Evolutionary conservation across 1,139 yeast genomes (phyloP).

Genomic region (Chernovozyma aurita): DNA sequence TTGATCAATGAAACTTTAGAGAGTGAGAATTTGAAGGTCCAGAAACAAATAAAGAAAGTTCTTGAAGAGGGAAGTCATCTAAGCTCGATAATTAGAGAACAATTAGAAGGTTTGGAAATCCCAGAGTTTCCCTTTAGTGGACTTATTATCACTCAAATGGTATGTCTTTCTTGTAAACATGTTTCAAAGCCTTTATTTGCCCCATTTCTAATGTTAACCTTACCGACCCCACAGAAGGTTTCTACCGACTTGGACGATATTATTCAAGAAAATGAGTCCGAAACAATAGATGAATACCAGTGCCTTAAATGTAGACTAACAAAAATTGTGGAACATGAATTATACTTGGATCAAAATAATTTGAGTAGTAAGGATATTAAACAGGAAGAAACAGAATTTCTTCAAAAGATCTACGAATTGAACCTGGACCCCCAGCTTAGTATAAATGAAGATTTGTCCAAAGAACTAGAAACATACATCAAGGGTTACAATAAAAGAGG

Average conservation of each 20-base stretch:
- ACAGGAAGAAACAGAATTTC: conserved; percentile 14
- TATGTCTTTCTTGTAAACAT: conserved; percentile 63
- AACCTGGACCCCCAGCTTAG: conserved; percentile 30
- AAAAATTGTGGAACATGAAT: conserved; percentile 39
- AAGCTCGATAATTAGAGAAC: conserved; percentile 7
- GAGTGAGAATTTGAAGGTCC: conserved; percentile 51
- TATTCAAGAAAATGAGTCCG: conserved; percentile 56
- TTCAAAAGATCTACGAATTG: conserved; percentile 25
- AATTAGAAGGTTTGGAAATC: conserved; percentile 24
- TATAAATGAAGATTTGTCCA: conserved; percentile 60
- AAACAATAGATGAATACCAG: conserved; percentile 74
- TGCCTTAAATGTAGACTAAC: conserved; percentile 65
- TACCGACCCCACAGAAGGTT: conserved; percentile 64
- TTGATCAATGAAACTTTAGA: conserved; percentile 74
- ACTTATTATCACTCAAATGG: conserved; percentile 57
- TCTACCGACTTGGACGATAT: conserved; percentile 49
- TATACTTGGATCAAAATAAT: conserved; percentile 7
- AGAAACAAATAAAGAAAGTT: conserved; percentile 26
- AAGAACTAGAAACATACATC: conserved; percentile 41
- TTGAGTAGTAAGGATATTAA: conserved; percentile 11
- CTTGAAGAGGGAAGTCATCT: conserved; percentile 8
- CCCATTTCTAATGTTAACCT: conserved; percentile 68
- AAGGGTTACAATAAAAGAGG: conserved; percentile 41
- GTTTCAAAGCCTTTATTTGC: conserved; percentile 57
- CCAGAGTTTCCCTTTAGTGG: conserved; percentile 79